Evolutionary conservation across 257 asterid species (phyloP), one percentile per base, ranked within the genome.

Genomic region (Datura wrightii): DNA sequence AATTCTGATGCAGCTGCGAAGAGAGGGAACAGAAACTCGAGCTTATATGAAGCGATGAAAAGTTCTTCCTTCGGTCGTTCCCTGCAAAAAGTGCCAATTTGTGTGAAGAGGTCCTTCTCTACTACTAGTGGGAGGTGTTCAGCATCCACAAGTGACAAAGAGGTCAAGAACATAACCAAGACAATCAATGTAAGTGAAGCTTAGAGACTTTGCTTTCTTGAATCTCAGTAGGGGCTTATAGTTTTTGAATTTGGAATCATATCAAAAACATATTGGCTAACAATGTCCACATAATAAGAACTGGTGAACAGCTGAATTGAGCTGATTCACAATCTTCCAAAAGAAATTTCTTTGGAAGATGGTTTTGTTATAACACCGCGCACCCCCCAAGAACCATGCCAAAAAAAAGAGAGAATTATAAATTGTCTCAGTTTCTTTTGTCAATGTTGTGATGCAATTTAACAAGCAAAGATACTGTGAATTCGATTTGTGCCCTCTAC

Each of bases 81-180:
- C 1, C 19, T 91, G 81, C 92, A 89, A 7, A 92, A 86, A 24
- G 87, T 89, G 86, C 90, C 92, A 3, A 83, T 89, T 85, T 88
- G 85, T 37, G 88, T 92, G 92, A 93, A 92, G 80, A 86, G 93
- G 82, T 93, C 98, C 1, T 90, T 91, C 59, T 94, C 96, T 1
- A 86, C 96, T 1, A 86, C 85, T 1, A 87, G 86, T 80, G 93
- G 93, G 37, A 92, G 88, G 78, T 71, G 87, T 63, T 86, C 92
- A 0, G 16, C 46, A 55, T 84, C 87, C 85, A 89, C 86, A 84
- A 70, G 66, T 39, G 89, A 90, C 85, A 91, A 87, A 87, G 53
- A 69, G 89, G 87, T 82, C 86, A 79, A 46, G 91, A 90, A n/a
- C 63, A 56, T 10, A 24, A 24, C 80, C 71, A n/a, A 69, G 59